Evolutionary conservation across 345 rosid species (phyloP).

Genomic region (Erodium maritimum): DNA sequence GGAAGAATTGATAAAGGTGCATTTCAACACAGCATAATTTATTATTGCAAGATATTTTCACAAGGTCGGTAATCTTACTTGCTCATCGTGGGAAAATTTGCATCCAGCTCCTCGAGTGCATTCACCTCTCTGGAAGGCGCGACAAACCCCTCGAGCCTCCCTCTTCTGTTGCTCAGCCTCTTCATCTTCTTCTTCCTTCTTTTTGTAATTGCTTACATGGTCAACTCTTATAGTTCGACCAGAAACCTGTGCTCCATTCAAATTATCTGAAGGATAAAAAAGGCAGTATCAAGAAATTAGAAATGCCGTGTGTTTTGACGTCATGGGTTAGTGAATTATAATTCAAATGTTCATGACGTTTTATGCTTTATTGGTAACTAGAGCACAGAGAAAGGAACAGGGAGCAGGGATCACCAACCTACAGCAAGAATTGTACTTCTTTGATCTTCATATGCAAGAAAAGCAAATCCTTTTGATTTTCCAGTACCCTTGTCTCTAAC

Average conservation of each 20-base stretch:
- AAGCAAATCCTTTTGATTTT: constrained; percentile 83
- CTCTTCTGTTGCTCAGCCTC: constrained; percentile 49
- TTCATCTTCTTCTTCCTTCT: constrained; percentile 87
- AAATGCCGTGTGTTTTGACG: neutral
- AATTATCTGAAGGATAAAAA: constrained; percentile 42
- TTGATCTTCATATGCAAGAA: constrained; percentile 90
- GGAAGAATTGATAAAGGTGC: too few species aligned
- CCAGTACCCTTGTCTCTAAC: constrained; percentile 87
- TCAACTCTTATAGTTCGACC: constrained; percentile 69
- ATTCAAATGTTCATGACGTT: neutral
- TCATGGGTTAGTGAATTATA: neutral
- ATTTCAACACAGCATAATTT: too few species aligned
- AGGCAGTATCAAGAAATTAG: neutral
- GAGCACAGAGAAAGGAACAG: neutral
- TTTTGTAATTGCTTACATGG: constrained; percentile 57
- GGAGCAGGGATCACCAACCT: constrained; percentile 34
- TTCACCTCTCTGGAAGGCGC: constrained; percentile 89
- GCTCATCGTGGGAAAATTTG: constrained; percentile 80
- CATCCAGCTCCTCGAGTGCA: constrained; percentile 79
- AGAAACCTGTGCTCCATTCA: constrained; percentile 65
- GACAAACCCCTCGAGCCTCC: constrained; percentile 86
- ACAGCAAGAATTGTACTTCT: constrained; percentile 86
- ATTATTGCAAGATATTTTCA: neutral
- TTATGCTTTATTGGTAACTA: neutral
- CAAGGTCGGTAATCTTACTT: constrained; percentile 30